A percentile compares a stretch with the other conserved stretches of the same genome.
Conservation (phyloP, 192 early-diverging fungal genomes). For the Glomus cerebriforme region DNA sequence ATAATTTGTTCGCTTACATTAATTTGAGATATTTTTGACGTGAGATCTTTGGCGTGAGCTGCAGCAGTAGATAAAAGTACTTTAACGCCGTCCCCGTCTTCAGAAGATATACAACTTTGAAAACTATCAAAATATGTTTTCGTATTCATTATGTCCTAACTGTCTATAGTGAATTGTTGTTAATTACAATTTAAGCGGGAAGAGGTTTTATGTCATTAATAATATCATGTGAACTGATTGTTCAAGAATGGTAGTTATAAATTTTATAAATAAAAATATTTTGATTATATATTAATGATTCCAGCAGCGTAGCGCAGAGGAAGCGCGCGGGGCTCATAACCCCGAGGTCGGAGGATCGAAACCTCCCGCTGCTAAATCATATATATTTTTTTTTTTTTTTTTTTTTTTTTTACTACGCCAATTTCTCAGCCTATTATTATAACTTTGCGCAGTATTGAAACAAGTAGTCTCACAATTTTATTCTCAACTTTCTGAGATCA, state of each 20-base stretch:
- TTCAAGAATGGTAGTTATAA: neutral
- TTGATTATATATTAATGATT: neutral
- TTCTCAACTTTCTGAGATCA: no score
- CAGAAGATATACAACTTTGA: neutral
- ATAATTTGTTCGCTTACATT: neutral
- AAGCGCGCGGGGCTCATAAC: slow-evolving; percentile 88
- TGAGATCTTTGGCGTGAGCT: neutral
- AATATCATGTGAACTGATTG: neutral
- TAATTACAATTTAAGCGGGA: no score
- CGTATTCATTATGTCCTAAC: neutral
- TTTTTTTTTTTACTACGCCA: neutral
- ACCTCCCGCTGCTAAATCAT: slow-evolving; percentile 64
- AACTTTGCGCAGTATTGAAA: no score
- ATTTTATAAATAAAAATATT: neutral
- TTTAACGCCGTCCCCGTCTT: neutral
- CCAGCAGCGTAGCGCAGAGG: slow-evolving; percentile 81
- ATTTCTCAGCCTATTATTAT: no score
- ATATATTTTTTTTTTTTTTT: slow-evolving; percentile 35
- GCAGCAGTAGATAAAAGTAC: neutral
- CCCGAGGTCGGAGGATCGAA: slow-evolving; percentile 84
- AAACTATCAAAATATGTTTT: neutral
- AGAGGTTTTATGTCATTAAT: no score
- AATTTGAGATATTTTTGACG: neutral
- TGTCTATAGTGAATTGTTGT: no score
- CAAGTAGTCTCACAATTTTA: no score